Conservation (phyloP, 1,284 basidiomycete species). For the Volvariella surrecta region DNA sequence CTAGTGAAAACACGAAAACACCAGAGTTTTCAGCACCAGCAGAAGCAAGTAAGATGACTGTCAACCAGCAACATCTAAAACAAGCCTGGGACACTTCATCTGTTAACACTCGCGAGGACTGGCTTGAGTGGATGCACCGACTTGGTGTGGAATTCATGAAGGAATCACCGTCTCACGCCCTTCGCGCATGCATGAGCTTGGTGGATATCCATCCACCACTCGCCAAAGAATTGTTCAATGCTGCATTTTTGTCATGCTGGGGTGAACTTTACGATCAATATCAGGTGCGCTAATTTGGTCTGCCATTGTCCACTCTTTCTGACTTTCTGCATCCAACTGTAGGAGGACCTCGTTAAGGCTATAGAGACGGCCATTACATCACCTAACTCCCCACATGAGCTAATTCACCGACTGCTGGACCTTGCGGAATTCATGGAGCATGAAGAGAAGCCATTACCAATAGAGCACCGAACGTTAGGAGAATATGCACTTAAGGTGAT, state of each 20-base stretch:
- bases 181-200: conserved; percentile 91
- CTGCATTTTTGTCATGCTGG: conserved; percentile 98
- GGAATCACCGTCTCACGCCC: conserved; percentile 94
- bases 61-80: conserved; percentile 97
- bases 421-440: conserved; percentile 99
- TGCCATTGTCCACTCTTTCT: neutral
- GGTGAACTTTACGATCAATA: conserved; percentile 93
- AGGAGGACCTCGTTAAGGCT: conserved; percentile 91
- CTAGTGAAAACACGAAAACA: conserved; percentile 48
- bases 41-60: conserved; percentile 83
- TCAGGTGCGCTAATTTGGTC: conserved; percentile 73
- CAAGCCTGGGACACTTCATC: conserved; percentile 93
- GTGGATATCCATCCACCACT: conserved; percentile 90
- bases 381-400: conserved; percentile 74
- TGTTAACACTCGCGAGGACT: conserved; percentile 80
- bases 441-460: conserved; percentile 93
- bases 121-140: conserved; percentile 94
- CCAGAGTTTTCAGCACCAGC: conserved; percentile 71
- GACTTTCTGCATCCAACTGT: conserved; percentile 10
- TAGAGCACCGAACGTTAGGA: conserved; percentile 89
- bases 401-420: conserved; percentile 92
- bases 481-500: conserved; percentile 92
- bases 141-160: conserved; percentile 97
- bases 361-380: conserved; percentile 88
- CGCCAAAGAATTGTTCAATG: conserved; percentile 95